Evolutionary conservation across 2,329 filamentous ascomycete genomes (phyloP), one percentile per base, ranked within the genome.

Genomic region (Colletotrichum spaethianum): DNA sequence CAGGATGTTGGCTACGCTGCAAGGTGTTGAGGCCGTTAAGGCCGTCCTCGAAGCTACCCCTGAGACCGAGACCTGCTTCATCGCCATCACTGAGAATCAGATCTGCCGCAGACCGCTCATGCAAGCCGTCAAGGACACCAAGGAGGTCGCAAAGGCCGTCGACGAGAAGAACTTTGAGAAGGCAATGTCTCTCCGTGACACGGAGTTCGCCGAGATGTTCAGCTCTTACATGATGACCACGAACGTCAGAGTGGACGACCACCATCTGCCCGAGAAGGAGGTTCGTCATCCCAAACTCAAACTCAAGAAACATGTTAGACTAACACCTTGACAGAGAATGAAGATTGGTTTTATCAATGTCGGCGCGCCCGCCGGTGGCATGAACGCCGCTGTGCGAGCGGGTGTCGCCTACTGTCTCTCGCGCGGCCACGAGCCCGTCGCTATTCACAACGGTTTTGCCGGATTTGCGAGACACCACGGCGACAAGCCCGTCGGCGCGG

Each of bases 61-160:
- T 12, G 93, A 96, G 53, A 96, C 94, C 0, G 94, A 94, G 67
- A 98, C 95, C 60, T 96, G 95, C 70, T 95, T 99, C 79, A 98
- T 99, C 80, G 95, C 95, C 76, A 95, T 99, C 76, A 95, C 93
- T 75, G 96, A 99, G 86, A 98, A 98, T 89, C 97, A 99, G 86
- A 98, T 99, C 80, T 92, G 95, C 75, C 91, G 95, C 67, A 95
- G 95, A 77, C 93, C 95, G 26, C 86, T 99, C 33, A 93, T 98
- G 86, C 90, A 97, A 79, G 95, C 96, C 1, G 96, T 99, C 14
- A 86, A 90, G 57, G 90, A 95, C 78, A 99, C 96, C 36, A 93
- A 98, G 81, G 89, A 93, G 67, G 94, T 98, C 0, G 90, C 94
- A 18, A 89, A 90, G 75, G 93, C 94, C 40, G 98, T 99, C 70